Base-by-base conservation (phyloP, 495 filamentous ascomycete species). In the Echria macrotheca region DNA sequence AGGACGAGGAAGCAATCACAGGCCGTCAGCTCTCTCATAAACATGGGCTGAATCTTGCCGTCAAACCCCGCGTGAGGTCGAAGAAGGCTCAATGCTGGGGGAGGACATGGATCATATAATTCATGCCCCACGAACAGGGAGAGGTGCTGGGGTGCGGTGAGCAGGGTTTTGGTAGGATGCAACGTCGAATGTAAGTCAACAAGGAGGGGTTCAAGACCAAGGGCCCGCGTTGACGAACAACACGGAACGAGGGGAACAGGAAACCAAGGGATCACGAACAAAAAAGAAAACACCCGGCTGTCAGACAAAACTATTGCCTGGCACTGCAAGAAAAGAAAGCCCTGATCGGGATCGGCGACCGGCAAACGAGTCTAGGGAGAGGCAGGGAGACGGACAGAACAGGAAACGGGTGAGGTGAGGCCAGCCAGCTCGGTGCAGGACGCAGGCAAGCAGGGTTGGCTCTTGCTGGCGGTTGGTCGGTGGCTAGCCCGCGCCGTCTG, bases 31-130 rank as follows among this genome's bases (percentile, higher is more conserved):
- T 25, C 23, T 23, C 15, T 38, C 44, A 17, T 24, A 32, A 31
- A 21, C 11, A 33, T 33, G 25, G 6, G 25, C 7, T 18, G 25
- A 28, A 31, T n/a, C n/a, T 6, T 49, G 47, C 43, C 19, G 24
- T 25, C n/a, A 15, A 33, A 42, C 52, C 36, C 36, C 47, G 40
- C 36, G 3, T 32, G 32, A 31, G 17, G 41, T 21, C 25, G 19
- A 41, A 31, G 19, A 47, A 24, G 38, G n/a, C 21, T 55, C 35
- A 28, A 47, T 14, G 23, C 35, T 15, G 47, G 52, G 40, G 32
- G 21, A 10, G 40, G 47, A 26, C 35, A 46, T 35, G 46, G 42
- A 41, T 55, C 52, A 50, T 50, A 50, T 55, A 55, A 33, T 29
- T 21, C 23, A 25, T 10, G 32, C 36, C 33, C 19, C 31, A 24